Percentiles rank a stretch among this genome's conserved stretches.
Conservation (phyloP, 768 basidiomycete genomes). For the Krasilnikovozyma curviuscula region DNA sequence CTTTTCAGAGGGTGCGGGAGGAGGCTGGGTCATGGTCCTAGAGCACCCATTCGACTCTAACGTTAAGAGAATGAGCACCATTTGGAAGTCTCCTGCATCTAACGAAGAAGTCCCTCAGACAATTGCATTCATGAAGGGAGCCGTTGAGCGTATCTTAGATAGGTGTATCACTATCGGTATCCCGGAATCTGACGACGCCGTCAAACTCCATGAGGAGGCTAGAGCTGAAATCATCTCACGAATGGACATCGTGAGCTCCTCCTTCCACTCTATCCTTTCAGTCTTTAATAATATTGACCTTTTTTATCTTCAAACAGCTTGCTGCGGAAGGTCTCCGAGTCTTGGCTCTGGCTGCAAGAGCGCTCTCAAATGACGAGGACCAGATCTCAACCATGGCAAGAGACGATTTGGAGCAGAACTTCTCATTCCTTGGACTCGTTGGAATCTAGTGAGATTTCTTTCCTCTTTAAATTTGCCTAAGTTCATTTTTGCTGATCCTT, state of each 20-base stretch:
- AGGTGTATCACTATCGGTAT: conserved; percentile 27
- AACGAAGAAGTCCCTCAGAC: conserved; percentile 12
- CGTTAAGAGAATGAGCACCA: conserved; percentile 33
- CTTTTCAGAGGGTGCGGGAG: too few species aligned
- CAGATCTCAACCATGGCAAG: conserved; percentile 23
- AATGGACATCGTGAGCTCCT: conserved; percentile 15
- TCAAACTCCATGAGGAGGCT: conserved; percentile 18
- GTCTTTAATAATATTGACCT: conserved; percentile 2
- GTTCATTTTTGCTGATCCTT: neutral
- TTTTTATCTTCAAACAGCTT: conserved; percentile 18
- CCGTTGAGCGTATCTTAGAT: conserved; percentile 36
- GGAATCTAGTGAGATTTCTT: conserved; percentile 29
- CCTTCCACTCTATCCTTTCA: neutral
- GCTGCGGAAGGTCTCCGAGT: conserved; percentile 30
- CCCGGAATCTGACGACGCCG: conserved; percentile 13
- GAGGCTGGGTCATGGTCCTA: conserved; percentile 25
- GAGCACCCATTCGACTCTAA: conserved; percentile 37
- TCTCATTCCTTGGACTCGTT: conserved; percentile 37
- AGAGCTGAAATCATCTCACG: conserved; percentile 18
- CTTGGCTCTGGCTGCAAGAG: conserved; percentile 20
- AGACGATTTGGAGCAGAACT: conserved; percentile 33
- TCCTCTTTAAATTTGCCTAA: neutral
- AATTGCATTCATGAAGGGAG: conserved; percentile 25
- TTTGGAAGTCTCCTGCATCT: neutral
- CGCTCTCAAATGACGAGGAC: conserved; percentile 23